A percentile compares a stretch with the other conserved stretches of the same genome.
These are phyloP conservation scores for Leccinum imitatum DNA, from an alignment of 768 basidiomycete genomes.

Conservation along the genomic window DNA sequence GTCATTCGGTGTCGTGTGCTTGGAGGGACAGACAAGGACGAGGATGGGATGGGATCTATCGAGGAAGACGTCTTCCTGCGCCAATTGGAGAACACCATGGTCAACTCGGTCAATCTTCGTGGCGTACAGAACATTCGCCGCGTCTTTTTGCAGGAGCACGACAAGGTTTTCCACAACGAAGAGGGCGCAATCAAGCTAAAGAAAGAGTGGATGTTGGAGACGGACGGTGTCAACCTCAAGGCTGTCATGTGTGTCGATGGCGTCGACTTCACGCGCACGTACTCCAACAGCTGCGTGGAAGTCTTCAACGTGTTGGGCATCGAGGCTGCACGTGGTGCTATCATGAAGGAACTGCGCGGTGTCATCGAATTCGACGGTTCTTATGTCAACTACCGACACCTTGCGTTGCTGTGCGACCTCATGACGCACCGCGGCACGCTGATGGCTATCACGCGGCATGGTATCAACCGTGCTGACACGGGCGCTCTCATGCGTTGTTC, in stretches of 20 bases:
- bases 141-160: slow-evolving; percentile 91
- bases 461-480: slow-evolving; percentile 99
- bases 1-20: slow-evolving; percentile 95
- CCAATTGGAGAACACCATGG: slow-evolving; percentile 94
- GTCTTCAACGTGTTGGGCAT: slow-evolving; percentile 94
- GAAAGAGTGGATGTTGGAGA: slow-evolving; percentile 95
- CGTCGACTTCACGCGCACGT: slow-evolving; percentile 90
- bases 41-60: slow-evolving; percentile 67
- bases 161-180: slow-evolving; percentile 62
- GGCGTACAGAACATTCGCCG: slow-evolving; percentile 89
- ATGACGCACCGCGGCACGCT: slow-evolving; percentile 96
- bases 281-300: slow-evolving; percentile 96
- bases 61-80: slow-evolving; percentile 97
- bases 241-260: slow-evolving; percentile 94
- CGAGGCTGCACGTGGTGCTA: slow-evolving; percentile 92
- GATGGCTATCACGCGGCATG: slow-evolving; percentile 99
- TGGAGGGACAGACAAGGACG: slow-evolving; percentile 82
- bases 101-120: slow-evolving; percentile 91
- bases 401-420: slow-evolving; percentile 93
- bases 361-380: slow-evolving; percentile 99
- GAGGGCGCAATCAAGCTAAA: slow-evolving; percentile 66
- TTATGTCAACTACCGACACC: slow-evolving; percentile 97
- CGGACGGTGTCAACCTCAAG: slow-evolving; percentile 94
- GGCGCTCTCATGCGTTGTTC: slow-evolving; percentile 98
- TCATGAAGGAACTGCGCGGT: slow-evolving; percentile 89